A percentile compares a stretch with the other conserved stretches of the same genome.
Conservation (phyloP, 257 asterid genomes). For the Nicotiana undulata region DNA sequence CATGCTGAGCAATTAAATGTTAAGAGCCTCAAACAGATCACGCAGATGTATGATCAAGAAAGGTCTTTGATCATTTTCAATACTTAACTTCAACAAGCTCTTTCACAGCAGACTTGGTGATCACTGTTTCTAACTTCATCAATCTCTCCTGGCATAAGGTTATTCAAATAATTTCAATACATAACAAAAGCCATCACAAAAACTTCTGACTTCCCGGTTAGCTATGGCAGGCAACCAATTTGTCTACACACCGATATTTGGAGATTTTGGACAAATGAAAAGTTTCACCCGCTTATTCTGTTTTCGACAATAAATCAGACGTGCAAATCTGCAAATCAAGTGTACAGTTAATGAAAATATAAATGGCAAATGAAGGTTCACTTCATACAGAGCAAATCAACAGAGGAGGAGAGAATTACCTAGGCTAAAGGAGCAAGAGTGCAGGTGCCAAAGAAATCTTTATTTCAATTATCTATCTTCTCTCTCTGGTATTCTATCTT, state of each 20-base stretch:
- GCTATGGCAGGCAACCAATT: not conserved
- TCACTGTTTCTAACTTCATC: not conserved
- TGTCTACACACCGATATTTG: not conserved
- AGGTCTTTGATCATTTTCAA: not conserved
- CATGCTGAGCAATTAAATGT: not conserved
- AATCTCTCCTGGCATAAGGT: not conserved
- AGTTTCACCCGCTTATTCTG: slow-evolving; percentile 1
- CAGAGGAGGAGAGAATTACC: not conserved
- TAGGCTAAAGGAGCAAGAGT: not conserved
- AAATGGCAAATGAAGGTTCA: not conserved
- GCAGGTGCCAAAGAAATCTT: not conserved
- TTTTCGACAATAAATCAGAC: slow-evolving; percentile 2
- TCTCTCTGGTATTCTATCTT: not conserved
- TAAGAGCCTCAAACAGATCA: no score
- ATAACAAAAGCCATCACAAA: slow-evolving; percentile 31
- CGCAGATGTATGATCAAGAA: not conserved
- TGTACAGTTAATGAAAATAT: not conserved
- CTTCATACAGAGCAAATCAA: not conserved
- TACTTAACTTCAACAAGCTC: no score
- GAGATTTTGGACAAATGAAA: not conserved
- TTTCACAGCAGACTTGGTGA: not conserved
- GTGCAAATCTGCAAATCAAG: slow-evolving; percentile 13
- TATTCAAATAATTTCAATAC: not conserved
- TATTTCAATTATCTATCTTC: slow-evolving; percentile 12
- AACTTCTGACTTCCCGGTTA: slow-evolving; percentile 31